Evolutionary conservation across 176 grass and related monocot genomes (phyloP).

Genomic region (Carex cristatella): DNA sequence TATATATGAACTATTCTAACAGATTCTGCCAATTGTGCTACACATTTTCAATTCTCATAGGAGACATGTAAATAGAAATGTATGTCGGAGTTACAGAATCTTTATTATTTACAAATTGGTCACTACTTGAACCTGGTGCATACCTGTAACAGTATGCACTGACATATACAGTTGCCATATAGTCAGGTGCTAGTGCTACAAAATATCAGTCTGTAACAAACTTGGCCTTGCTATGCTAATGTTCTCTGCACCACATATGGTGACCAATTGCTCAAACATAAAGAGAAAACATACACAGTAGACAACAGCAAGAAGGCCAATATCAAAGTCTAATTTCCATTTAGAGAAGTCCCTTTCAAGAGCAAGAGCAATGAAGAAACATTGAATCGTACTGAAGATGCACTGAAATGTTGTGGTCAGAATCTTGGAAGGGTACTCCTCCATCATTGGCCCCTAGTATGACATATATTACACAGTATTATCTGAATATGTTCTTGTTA

Average conservation of each 20-base stretch:
- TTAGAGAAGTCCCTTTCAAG: slow-evolving; percentile 46
- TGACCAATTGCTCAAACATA: neutral
- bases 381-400: slow-evolving; percentile 39
- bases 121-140: neutral
- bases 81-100: too few species aligned
- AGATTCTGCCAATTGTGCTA: neutral
- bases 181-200: neutral
- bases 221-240: neutral
- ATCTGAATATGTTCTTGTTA: neutral
- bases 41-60: too few species aligned
- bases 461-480: neutral
- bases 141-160: neutral
- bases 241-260: neutral
- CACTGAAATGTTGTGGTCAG: slow-evolving; percentile 41
- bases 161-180: neutral
- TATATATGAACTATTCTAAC: neutral
- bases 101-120: too few species aligned
- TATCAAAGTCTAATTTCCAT: slow-evolving; percentile 36
- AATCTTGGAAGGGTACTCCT: slow-evolving; percentile 42
- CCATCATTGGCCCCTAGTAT: slow-evolving; percentile 35
- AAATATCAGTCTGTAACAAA: too few species aligned
- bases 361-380: slow-evolving; percentile 39
- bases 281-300: slow-evolving; percentile 27
- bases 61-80: too few species aligned
- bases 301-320: slow-evolving; percentile 21